Conservation (phyloP, 805 yeast species). For the Metschnikowia henanensis region DNA sequence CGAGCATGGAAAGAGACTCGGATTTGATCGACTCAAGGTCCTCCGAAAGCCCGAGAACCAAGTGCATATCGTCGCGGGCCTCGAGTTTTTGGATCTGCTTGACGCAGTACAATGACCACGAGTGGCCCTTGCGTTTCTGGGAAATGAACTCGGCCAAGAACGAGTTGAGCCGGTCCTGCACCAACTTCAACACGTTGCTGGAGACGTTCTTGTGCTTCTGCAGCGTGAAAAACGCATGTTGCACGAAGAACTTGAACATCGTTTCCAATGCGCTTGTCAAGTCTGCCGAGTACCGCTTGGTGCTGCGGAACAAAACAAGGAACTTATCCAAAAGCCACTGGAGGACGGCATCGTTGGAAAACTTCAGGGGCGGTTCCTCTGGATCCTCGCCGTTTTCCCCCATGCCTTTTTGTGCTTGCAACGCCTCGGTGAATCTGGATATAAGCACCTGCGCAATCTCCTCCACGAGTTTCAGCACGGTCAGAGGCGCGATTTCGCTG, state of each 20-base stretch:
- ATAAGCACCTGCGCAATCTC: slow-evolving; percentile 26
- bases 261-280: slow-evolving; percentile 30
- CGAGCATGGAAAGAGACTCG: slow-evolving; percentile 50
- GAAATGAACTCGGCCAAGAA: slow-evolving; percentile 59
- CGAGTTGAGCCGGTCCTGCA: slow-evolving; percentile 67
- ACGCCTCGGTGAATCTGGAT: slow-evolving; percentile 23
- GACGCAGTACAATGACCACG: slow-evolving; percentile 65
- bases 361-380: slow-evolving; percentile 15
- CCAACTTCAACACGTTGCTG: slow-evolving; percentile 38
- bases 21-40: slow-evolving; percentile 49
- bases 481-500: slow-evolving; percentile 13
- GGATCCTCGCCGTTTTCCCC: background rate
- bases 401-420: slow-evolving; percentile 19
- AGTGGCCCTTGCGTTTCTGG: slow-evolving; percentile 42
- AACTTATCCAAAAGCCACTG: slow-evolving; percentile 64
- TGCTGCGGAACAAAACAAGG: slow-evolving; percentile 49
- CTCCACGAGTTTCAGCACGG: slow-evolving; percentile 19
- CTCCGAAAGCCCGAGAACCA: slow-evolving; percentile 53
- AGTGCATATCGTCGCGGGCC: slow-evolving; percentile 18
- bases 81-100: slow-evolving; percentile 33
- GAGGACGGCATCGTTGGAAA: slow-evolving; percentile 35
- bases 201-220: slow-evolving; percentile 23
- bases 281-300: slow-evolving; percentile 30
- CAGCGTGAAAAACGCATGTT: slow-evolving; percentile 40
- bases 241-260: slow-evolving; percentile 39